Conservation (phyloP, 257 asterid species). For the Gardenia jasminoides region DNA sequence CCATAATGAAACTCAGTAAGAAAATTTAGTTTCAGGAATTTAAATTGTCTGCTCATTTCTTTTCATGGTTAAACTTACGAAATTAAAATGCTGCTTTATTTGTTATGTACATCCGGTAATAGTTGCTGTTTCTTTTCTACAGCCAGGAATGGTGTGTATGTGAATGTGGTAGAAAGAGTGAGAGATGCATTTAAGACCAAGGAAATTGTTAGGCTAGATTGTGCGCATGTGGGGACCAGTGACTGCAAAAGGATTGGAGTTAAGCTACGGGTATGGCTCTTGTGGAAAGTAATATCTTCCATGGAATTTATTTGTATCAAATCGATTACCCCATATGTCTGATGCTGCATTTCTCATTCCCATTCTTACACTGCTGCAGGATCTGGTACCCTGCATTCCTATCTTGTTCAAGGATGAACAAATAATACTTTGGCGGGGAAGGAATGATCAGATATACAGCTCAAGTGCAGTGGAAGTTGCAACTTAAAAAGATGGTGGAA, state of each 20-base stretch:
- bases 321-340: not conserved
- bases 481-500: not conserved
- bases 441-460: conserved; percentile 27
- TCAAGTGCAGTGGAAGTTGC: conserved; percentile 10
- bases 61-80: not conserved
- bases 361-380: conserved; percentile 39
- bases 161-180: conserved; percentile 70
- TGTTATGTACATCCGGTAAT: conserved; percentile 7
- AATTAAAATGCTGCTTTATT: not conserved
- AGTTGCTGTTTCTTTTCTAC: conserved; percentile 22
- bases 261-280: conserved; percentile 63
- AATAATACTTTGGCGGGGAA: conserved; percentile 75
- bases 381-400: conserved; percentile 85
- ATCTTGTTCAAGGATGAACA: conserved; percentile 83
- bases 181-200: conserved; percentile 72
- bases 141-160: conserved; percentile 92
- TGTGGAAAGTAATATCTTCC: not conserved
- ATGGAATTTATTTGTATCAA: not conserved
- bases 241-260: conserved; percentile 91
- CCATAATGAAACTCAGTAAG: conserved; percentile 82
- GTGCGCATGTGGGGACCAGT: conserved; percentile 72
- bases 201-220: conserved; percentile 74
- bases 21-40: not conserved
- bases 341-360: not conserved
- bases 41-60: not conserved